Base-by-base conservation (phyloP, 2,329 filamentous ascomycete genomes). In the Aureobasidium sp. region DNA sequence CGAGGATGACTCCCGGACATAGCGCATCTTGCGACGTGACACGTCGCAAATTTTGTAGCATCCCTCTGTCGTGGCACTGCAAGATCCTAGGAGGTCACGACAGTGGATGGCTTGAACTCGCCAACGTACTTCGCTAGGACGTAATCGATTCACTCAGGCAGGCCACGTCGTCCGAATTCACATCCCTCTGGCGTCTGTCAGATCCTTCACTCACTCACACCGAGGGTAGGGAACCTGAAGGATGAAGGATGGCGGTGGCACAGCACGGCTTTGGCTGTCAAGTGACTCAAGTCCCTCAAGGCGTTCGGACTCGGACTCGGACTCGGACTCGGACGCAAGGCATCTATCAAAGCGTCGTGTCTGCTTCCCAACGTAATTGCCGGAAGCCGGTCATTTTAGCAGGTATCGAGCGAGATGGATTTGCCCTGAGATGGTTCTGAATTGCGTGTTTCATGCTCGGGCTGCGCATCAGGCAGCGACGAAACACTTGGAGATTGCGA, bases 401-500 rank as follows among this genome's bases (percentile, higher is more conserved):
- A 54, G 37, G 47, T 25, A 51, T 51, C 23, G 29, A 17, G 2
- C 7, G 11, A 17, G 17, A 21, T 11, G 17, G 19, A 23, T 8
- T n/a, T 23, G n/a, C 38, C 38, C 45, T 31, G 45, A 31, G 25
- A 47, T 4, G 25, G n/a, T 31, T 31, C 25, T 5, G 5, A 2
- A 54, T 42, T 54, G 37, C 50, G 37, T 23, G 53, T 57, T 57
- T 57, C 53, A 35, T 45, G 13, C 23, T 53, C 11, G 15, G 29
- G 27, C 45, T 53, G 35, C 31, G 23, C 35, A 40, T 40, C 33
- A 35, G 19, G 38, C 53, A 57, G 19, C 40, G 38, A 33, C 27
- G 40, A 57, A 57, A 54, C 37, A 23, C 35, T 54, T n/a, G n/a
- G 33, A n/a, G 49, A 53, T 53, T 53, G 21, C 50, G 35, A 29